Conservation (phyloP, 1,284 basidiomycete genomes). For the Chiua sp. region DNA sequence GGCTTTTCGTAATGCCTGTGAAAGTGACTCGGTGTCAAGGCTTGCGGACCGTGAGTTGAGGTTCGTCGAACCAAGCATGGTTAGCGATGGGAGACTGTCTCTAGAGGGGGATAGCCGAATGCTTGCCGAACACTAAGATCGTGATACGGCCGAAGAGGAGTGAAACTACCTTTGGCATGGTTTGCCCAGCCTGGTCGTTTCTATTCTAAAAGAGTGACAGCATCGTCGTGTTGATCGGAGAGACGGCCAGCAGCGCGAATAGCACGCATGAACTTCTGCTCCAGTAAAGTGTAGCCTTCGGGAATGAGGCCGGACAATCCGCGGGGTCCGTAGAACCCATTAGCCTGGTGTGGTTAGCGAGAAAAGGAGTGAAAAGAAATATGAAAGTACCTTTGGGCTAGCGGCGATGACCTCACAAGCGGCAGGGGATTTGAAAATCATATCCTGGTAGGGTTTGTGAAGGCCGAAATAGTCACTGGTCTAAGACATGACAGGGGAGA, state of each 20-base stretch:
- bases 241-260: constrained; percentile 56
- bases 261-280: constrained; percentile 83
- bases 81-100: constrained; percentile 67
- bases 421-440: too few species aligned
- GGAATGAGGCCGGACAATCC: constrained; percentile 94
- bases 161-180: constrained; percentile 87
- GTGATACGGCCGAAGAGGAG: constrained; percentile 2
- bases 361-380: background rate
- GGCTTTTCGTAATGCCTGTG: constrained; percentile 43
- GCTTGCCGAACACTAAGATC: constrained; percentile 51
- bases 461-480: constrained; percentile 97
- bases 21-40: constrained; percentile 90
- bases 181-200: constrained; percentile 94
- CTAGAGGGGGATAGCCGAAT: constrained; percentile 91
- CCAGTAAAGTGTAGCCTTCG: constrained; percentile 90
- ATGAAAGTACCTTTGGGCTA: constrained; percentile 73
- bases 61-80: constrained; percentile 96
- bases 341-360: constrained; percentile 63
- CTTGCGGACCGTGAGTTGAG: constrained; percentile 91
- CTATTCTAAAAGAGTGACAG: constrained; percentile 88
- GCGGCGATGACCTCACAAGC: constrained; percentile 83
- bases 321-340: constrained; percentile 92
- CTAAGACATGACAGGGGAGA: constrained; percentile 64
- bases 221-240: constrained; percentile 47
- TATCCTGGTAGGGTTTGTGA: constrained; percentile 80